Evolutionary conservation across 208 protist genomes (phyloP).

Genomic region (Vickermania spadyakhi): DNA sequence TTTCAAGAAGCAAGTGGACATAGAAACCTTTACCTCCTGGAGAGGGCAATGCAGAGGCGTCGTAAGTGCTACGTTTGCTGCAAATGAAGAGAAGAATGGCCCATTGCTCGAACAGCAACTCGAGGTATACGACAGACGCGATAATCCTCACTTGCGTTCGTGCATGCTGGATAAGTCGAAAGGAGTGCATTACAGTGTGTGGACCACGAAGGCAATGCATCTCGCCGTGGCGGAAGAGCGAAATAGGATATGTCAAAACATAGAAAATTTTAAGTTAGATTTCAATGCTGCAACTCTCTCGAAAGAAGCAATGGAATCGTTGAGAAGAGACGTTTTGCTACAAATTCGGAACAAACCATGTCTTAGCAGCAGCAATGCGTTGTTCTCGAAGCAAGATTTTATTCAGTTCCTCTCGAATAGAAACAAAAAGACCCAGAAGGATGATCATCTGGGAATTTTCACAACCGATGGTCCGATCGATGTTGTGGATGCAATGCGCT

Average conservation of each 20-base stretch:
- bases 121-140: not conserved
- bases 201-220: slow-evolving; percentile 33
- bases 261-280: slow-evolving; percentile 28
- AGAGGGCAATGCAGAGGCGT: slow-evolving; percentile 33
- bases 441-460: not conserved
- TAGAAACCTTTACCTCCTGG: slow-evolving; percentile 42
- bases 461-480: slow-evolving; percentile 5
- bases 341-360: not conserved
- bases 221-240: slow-evolving; percentile 38
- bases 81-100: not conserved
- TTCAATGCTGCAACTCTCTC: slow-evolving; percentile 48
- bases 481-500: slow-evolving; percentile 49
- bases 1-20: slow-evolving; percentile 29
- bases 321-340: slow-evolving; percentile 31
- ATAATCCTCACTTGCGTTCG: not conserved
- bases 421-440: slow-evolving; percentile 1
- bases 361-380: not conserved
- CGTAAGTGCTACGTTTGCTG: slow-evolving; percentile 7
- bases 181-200: slow-evolving; percentile 21
- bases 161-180: not conserved
- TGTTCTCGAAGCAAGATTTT: slow-evolving; percentile 9
- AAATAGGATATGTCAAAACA: slow-evolving; percentile 11
- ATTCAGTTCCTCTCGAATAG: slow-evolving; percentile 8
- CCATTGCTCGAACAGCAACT: not conserved
- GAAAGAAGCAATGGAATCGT: slow-evolving; percentile 20